These are phyloP conservation scores for Rosa rugosa DNA, from an alignment of 306 rosid genomes.

Conservation along the genomic window DNA sequence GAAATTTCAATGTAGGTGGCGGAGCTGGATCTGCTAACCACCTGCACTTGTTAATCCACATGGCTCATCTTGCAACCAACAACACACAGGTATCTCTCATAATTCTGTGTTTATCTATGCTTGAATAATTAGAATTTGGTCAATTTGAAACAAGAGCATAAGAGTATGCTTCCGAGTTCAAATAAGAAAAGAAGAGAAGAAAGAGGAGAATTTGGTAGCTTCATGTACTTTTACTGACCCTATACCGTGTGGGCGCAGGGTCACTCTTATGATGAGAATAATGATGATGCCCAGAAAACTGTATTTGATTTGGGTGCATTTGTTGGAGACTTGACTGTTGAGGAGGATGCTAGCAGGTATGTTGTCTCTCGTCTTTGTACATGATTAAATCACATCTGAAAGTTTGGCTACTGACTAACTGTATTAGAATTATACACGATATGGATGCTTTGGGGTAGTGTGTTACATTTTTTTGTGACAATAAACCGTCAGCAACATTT, in stretches of 20 bases:
- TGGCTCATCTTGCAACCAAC: constrained; percentile 41
- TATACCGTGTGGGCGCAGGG: constrained; percentile 30
- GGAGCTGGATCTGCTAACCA: neutral
- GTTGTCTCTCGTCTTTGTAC: neutral
- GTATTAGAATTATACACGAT: too few relatives aligned
- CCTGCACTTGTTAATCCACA: neutral
- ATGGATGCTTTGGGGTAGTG: too few relatives aligned
- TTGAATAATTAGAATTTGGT: neutral
- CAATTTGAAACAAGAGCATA: neutral
- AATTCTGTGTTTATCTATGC: neutral
- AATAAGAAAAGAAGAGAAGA: too few relatives aligned
- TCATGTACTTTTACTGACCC: too few relatives aligned
- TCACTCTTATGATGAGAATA: constrained; percentile 36
- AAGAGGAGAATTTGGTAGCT: too few relatives aligned
- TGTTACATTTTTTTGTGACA: too few relatives aligned
- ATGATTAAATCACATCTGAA: too few relatives aligned
- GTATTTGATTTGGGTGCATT: constrained; percentile 74
- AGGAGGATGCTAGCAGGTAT: constrained; percentile 77
- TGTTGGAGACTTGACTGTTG: constrained; percentile 74
- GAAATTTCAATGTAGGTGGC: constrained; percentile 5
- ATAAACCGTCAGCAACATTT: too few relatives aligned
- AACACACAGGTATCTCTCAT: constrained; percentile 21
- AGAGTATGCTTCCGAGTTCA: too few relatives aligned
- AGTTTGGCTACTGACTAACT: neutral
- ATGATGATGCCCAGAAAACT: constrained; percentile 40